Conservation (phyloP, 2,329 filamentous ascomycete species). For the Allantophomopsis lycopodina region DNA sequence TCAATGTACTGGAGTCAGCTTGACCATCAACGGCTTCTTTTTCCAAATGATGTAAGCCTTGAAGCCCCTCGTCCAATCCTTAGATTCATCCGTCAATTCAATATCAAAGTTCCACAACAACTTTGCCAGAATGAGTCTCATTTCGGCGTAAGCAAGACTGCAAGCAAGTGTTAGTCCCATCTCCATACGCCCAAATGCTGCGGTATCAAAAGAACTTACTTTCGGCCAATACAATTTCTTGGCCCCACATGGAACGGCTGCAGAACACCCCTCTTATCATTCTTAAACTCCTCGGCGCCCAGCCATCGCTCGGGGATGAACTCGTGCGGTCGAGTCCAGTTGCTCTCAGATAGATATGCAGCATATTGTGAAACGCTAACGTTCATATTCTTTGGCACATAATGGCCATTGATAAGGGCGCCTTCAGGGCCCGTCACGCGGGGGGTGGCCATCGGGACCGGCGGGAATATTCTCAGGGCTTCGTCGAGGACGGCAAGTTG, state of each 20-base stretch:
- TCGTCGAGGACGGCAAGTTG: conserved; percentile 23
- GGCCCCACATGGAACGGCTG: conserved; percentile 8
- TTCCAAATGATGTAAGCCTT: conserved; percentile 3
- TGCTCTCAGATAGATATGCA: neutral
- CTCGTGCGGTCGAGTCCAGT: neutral
- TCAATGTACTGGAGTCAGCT: neutral
- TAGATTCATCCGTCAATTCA: neutral
- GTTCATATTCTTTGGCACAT: neutral
- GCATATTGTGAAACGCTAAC: neutral
- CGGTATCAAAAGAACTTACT: conserved; percentile 1
- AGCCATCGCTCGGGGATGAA: conserved; percentile 3
- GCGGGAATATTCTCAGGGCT: conserved; percentile 22
- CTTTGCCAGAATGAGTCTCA: conserved; percentile 4
- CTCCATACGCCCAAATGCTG: neutral
- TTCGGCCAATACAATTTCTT: conserved; percentile 7
- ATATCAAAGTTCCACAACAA: conserved; percentile 4
- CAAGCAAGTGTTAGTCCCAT: neutral
- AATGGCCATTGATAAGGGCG: neutral
- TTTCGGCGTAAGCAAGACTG: conserved; percentile 3
- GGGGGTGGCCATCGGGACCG: conserved; percentile 26
- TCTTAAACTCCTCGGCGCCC: conserved; percentile 10
- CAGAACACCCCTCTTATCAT: conserved; percentile 19
- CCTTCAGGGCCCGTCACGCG: conserved; percentile 20
- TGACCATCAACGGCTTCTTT: conserved; percentile 3
- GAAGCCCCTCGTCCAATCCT: conserved; percentile 1